phyloP scores from a whole-genome alignment of 139 green algal genomes.

The Ettlia oleoabundans region DNA sequence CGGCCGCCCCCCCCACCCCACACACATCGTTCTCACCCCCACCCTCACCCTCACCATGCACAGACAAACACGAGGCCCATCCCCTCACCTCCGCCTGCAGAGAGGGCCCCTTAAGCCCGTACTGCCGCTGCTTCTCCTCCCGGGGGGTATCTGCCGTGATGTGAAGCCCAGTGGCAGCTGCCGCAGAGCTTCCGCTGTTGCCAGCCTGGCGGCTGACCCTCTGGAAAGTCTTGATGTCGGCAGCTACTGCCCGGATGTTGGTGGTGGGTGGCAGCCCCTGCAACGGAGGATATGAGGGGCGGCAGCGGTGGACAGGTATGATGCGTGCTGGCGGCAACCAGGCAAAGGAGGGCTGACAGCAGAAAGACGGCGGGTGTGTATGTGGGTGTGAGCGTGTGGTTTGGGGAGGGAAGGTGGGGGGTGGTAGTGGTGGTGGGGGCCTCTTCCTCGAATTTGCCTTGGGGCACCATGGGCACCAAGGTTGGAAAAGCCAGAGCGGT shows the following conservation, averaged over 20 bases:
- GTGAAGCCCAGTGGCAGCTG: neutral
- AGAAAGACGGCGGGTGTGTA: too few relatives aligned
- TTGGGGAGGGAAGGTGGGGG: too few relatives aligned
- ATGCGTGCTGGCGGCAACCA: neutral
- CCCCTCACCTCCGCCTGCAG: constrained; percentile 18
- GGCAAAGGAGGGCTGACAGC: neutral
- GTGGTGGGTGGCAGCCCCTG: constrained; percentile 73
- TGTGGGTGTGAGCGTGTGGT: too few relatives aligned
- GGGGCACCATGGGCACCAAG: too few relatives aligned
- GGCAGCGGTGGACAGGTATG: neutral
- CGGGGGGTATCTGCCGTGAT: constrained; percentile 29
- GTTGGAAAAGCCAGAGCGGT: too few relatives aligned
- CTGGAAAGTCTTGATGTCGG: constrained; percentile 35
- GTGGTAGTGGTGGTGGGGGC: too few relatives aligned
- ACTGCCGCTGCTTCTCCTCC: constrained; percentile 36
- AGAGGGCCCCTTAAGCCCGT: constrained; percentile 37
- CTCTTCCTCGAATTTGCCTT: too few relatives aligned
- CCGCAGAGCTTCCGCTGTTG: neutral
- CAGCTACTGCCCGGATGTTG: constrained; percentile 55
- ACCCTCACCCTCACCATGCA: too few relatives aligned
- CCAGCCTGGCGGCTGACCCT: constrained; percentile 1
- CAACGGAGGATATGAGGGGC: too few relatives aligned
- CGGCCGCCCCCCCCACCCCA: neutral
- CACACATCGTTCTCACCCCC: too few relatives aligned
- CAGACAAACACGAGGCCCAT: too few relatives aligned